Evolutionary conservation across 1,139 yeast species (phyloP), one percentile per base, ranked within the genome.

Genomic region (Pichia sp.): DNA sequence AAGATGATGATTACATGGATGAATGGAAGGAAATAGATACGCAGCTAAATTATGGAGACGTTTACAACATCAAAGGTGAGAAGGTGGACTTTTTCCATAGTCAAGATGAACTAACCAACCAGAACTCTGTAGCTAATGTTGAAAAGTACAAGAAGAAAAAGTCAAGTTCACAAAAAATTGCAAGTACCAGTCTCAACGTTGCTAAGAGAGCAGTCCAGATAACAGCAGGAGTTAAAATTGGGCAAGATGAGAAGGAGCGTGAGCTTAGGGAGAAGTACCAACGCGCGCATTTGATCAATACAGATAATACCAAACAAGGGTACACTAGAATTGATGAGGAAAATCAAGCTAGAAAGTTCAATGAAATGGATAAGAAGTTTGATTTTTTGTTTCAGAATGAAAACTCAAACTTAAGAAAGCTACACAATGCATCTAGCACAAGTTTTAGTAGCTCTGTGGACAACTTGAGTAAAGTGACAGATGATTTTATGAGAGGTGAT

Each of bases 251-350:
- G 23, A 35, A 42, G 26, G 30, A 39, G 27, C 26, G 27, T 13
- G 16, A 34, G 12, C 22, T 33, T 19, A 26, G 32, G 14, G 33
- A 41, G 34, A 33, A 32, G 21, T 35, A 43, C 21, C 44, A 39
- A n/a, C 33, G 37, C 22, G 46, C 48, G 1, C 48, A 44, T 35
- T 34, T 38, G 10, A 21, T 29, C 4, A 34, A 26, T 29, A 27
- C 29, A 9, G 46, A 45, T 30, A 39, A 27, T 31, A 27, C 44
- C 17, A 36, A 39, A 25, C 46, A 41, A 34, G 96, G 94, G 0
- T 91, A 93, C 53, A 91, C 98, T 1, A 78, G 94, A 49, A 82
- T 93, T 11, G 87, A 88, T 28, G 83, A 82, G 3, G 94, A 87
- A 49, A 81, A 74, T 41, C 97, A 91, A 54, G 94, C 93, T 24